Base-by-base conservation (phyloP, 345 rosid species). In the Camelina sativa region DNA sequence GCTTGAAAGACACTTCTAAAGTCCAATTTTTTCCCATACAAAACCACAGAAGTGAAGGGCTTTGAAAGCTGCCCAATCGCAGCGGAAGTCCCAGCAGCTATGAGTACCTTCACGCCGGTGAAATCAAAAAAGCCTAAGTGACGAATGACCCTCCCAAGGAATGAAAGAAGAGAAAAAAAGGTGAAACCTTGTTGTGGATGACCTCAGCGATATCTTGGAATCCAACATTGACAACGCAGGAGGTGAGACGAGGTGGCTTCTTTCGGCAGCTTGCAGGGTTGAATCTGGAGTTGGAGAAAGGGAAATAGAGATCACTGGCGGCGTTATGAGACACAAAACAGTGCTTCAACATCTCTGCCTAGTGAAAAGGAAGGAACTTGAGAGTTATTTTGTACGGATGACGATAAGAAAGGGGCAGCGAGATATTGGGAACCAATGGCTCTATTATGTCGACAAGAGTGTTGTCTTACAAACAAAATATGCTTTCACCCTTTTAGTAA, bases 11-110 rank as follows among this genome's bases (percentile, higher is more conserved):
- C 82, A 58, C 83, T 52, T 80, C 59, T 86, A 58, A 86, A 80
- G 71, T 93, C 90, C 16, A 93, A 72, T n/a, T 80, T 78, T 80
- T 61, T 88, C 50, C 88, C 85, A 68, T 88, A 88, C 3, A 89
- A 76, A 62, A 89, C 62, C 4, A 80, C 79, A 7, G 82, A 76
- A 43, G 98, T 89, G 79, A 91, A 82, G 6, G 96, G 96, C 84
- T 93, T 93, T 7, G 86, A 82, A 65, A 93, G 85, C 85, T 93
- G 96, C 48, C 98, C 98, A 38, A 93, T 79, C 47, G 88, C 94
- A 13, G 89, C 90, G 5, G 98, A 87, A 38, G 75, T 73, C 19
- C 82, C 90, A 43, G 96, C 97, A 41, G 97, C 87, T 72, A 93
- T 80, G 60, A 93, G 74, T 7, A 91, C 97, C 96, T 92, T 75